Percentiles rank a stretch among this genome's conserved stretches.
Evolutionary conservation across 2,329 filamentous ascomycete genomes (phyloP).

Genomic region (Calycina marina): DNA sequence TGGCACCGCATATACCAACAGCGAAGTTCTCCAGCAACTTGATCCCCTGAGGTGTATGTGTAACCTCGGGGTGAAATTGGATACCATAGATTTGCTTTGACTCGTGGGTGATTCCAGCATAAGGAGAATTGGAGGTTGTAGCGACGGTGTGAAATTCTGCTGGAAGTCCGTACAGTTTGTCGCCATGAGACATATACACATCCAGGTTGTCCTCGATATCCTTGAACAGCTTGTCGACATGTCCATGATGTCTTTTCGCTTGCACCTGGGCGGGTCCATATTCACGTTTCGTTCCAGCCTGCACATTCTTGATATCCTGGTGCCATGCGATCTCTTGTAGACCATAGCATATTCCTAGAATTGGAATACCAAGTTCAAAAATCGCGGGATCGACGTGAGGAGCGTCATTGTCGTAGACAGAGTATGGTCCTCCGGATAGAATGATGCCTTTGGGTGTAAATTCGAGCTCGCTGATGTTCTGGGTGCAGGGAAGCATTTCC

Average conservation of each 20-base stretch:
- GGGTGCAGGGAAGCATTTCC: constrained; percentile 79
- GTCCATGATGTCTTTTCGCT: constrained; percentile 39
- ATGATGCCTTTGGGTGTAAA: constrained; percentile 80
- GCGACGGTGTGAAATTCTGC: constrained; percentile 60
- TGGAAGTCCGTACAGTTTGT: constrained; percentile 68
- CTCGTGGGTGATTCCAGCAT: constrained; percentile 64
- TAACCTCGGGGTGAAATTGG: constrained; percentile 71
- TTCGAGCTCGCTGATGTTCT: constrained; percentile 60
- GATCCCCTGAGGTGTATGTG: constrained; percentile 54
- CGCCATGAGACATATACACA: constrained; percentile 77
- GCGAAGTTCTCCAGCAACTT: constrained; percentile 71
- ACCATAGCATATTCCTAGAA: constrained; percentile 23
- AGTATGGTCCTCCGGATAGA: constrained; percentile 54
- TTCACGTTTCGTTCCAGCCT: constrained; percentile 42
- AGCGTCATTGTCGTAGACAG: constrained; percentile 66
- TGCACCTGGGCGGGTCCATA: constrained; percentile 31
- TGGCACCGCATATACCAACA: constrained; percentile 64
- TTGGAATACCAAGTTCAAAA: constrained; percentile 46
- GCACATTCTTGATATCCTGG: constrained; percentile 45
- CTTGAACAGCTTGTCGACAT: constrained; percentile 67
- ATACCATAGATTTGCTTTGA: constrained; percentile 58
- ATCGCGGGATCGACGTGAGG: constrained; percentile 71
- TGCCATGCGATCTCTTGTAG: constrained; percentile 63
- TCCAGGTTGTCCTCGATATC: constrained; percentile 57
- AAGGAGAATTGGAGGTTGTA: constrained; percentile 61